Evolutionary conservation across 108 stramenopile genomes (phyloP), one percentile per base, ranked within the genome.

Genomic region (Cyclotella choctawhatcheeana): DNA sequence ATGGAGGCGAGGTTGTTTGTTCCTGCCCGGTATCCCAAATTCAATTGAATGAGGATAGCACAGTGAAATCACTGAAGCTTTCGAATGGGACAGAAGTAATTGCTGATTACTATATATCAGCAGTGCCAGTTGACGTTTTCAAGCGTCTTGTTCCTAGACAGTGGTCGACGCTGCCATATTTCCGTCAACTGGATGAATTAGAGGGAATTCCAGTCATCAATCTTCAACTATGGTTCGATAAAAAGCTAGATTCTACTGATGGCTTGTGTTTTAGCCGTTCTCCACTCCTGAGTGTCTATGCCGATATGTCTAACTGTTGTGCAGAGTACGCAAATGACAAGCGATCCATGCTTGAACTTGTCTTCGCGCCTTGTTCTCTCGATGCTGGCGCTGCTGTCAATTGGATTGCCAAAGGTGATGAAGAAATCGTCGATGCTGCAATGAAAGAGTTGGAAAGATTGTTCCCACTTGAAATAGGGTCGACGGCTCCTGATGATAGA

Each of bases 131-230:
- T 52, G 89, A 90, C 74, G 63, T 87, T 17, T 54, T 88, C 37
- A 90, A 88, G 60, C 82, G 73, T 16, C 35, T 84, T 14, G 48
- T 85, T 18, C 89, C 89, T 12, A 58, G 80, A 33, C 47, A 60
- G 12, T 90, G 89, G 89, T 84, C 81, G 10, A 73, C 73, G 7
- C 53, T 81, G 33, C 81, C 88, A 7, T 90, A 84, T 60, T 90
- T 90, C 64, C 56, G 73, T 18, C 86, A 85, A 52, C 52, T 90
- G 0, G 75, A 90, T 58, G 86, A 88, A 37, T 71, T 90, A 25
- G 84, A 81, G 34, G 89, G 89, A 20, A 86, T 90, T 21, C 89
- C 89, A 4, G 89, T 90, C 10, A 90, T 90, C 48, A 90, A 90
- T 56, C 52, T 90, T 4, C 88, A 88, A 63, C 53, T 90, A 40